Conservation (phyloP, 192 early-diverging fungal genomes). For the Linnemannia schmuckeri region DNA sequence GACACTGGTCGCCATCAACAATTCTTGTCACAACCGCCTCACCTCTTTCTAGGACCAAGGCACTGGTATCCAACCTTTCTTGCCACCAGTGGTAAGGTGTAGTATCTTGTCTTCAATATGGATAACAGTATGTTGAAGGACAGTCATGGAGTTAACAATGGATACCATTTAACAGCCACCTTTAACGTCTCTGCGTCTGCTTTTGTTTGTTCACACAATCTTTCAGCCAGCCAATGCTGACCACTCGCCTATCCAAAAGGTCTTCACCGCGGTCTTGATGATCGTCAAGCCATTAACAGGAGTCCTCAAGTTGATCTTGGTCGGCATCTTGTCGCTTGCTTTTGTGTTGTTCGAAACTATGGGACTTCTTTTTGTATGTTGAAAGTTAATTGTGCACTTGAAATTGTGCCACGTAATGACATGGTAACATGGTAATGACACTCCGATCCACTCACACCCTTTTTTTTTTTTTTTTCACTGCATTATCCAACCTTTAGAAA, state of each 20-base stretch:
- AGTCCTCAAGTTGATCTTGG: slow-evolving; percentile 55
- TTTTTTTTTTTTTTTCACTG: neutral
- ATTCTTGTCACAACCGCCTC: too few species aligned
- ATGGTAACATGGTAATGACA: neutral
- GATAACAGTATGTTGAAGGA: neutral
- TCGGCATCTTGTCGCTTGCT: slow-evolving; percentile 45
- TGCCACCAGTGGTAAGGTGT: slow-evolving; percentile 75
- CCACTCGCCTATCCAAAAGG: slow-evolving; percentile 46
- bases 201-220: too few species aligned
- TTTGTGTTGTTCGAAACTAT: slow-evolving; percentile 60
- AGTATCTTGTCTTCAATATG: neutral
- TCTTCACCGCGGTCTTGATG: slow-evolving; percentile 47
- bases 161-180: too few species aligned
- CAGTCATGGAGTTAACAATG: too few species aligned
- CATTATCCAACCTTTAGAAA: slow-evolving; percentile 18
- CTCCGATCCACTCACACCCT: neutral
- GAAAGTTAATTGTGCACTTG: neutral
- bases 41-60: slow-evolving; percentile 74
- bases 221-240: slow-evolving; percentile 64
- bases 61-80: slow-evolving; percentile 92
- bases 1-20: neutral
- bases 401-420: neutral
- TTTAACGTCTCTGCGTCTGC: too few species aligned
- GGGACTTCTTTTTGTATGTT: slow-evolving; percentile 60
- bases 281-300: slow-evolving; percentile 63